phyloP scores from a whole-genome alignment of 2,329 filamentous ascomycete genomes.

The Geosmithia putterillii region DNA sequence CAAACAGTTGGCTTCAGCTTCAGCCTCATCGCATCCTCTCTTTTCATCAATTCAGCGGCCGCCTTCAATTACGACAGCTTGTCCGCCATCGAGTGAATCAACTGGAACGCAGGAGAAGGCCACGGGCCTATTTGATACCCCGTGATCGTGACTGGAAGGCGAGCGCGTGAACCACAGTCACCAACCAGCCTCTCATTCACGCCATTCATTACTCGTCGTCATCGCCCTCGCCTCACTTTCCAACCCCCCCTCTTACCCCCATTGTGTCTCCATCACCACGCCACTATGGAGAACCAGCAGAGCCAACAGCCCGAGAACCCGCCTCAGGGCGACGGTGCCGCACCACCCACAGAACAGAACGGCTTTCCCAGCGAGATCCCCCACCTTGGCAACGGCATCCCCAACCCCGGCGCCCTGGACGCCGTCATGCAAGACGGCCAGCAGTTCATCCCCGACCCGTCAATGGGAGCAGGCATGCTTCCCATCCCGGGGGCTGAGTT shows the following conservation, averaged over 20 bases:
- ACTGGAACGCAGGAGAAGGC: too few species aligned
- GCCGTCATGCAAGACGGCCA: conserved; percentile 9
- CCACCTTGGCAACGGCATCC: conserved; percentile 9
- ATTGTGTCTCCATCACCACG: neutral
- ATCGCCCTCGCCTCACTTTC: too few species aligned
- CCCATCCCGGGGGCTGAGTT: conserved; percentile 13
- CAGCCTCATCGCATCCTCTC: neutral
- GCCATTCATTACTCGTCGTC: too few species aligned
- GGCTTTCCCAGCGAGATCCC: conserved; percentile 5
- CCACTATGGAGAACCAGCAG: conserved; percentile 1
- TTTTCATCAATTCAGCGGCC: too few species aligned
- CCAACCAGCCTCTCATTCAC: too few species aligned
- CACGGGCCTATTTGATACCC: too few species aligned
- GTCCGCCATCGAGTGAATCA: too few species aligned
- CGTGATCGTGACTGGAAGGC: too few species aligned
- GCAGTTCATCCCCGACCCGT: conserved; percentile 12
- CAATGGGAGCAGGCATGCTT: conserved; percentile 8
- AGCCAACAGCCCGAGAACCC: conserved; percentile 2
- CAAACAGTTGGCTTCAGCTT: neutral
- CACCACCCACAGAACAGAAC: conserved; percentile 7
- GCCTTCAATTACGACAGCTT: too few species aligned
- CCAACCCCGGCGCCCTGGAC: conserved; percentile 11
- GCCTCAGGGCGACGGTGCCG: conserved; percentile 5
- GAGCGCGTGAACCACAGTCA: too few species aligned
- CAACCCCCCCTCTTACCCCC: neutral